These are phyloP conservation scores for Curvularia eragrostidis DNA, from an alignment of 2,329 filamentous ascomycete genomes.

Conservation along the genomic window DNA sequence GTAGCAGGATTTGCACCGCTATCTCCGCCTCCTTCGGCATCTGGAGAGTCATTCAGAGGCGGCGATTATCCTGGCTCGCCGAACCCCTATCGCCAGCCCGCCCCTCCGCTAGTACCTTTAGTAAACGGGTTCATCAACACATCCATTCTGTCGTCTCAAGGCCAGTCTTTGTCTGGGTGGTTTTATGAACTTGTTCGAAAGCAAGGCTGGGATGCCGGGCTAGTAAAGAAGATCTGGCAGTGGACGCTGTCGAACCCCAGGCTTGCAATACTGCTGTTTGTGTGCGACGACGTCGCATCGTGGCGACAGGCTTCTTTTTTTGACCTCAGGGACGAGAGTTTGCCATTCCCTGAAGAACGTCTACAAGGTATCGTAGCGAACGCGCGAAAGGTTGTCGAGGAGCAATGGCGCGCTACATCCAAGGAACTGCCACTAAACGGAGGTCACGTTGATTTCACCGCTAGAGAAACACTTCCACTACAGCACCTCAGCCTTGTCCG, in stretches of 20 bases:
- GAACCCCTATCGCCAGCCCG: conserved; percentile 46
- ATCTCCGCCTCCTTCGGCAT: conserved; percentile 38
- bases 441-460: conserved; percentile 46
- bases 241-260: conserved; percentile 51
- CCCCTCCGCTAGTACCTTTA: conserved; percentile 36
- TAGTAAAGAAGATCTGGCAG: conserved; percentile 49
- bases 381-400: conserved; percentile 47
- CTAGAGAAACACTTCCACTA: conserved; percentile 48
- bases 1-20: conserved; percentile 46
- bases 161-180: conserved; percentile 47
- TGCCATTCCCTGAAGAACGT: conserved; percentile 48
- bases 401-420: conserved; percentile 51
- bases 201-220: conserved; percentile 45
- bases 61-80: conserved; percentile 41
- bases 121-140: conserved; percentile 49
- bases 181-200: conserved; percentile 47
- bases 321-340: conserved; percentile 47
- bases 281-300: conserved; percentile 50
- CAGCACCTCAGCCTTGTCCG: conserved; percentile 42
- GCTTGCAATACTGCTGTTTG: conserved; percentile 47
- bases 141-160: conserved; percentile 44
- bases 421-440: conserved; percentile 50
- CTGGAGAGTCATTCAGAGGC: conserved; percentile 40
- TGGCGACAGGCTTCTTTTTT: conserved; percentile 49
- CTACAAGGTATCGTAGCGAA: conserved; percentile 49